Base-by-base conservation (phyloP, 805 yeast species). In the Candida vartiovaarae region DNA sequence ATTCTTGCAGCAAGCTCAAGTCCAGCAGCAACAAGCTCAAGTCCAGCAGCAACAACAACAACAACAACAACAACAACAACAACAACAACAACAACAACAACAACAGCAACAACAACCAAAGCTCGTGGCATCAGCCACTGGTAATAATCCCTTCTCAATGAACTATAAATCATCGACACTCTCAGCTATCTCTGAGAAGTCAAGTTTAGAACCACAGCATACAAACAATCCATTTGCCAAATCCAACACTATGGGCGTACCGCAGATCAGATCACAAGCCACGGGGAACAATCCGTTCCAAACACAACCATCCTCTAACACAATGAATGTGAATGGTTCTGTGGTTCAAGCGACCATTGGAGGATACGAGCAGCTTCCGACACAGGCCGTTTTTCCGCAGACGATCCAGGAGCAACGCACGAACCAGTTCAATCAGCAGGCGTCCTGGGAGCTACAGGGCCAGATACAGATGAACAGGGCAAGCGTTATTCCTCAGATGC, bases 341-440 rank as follows among this genome's bases (percentile, higher is more conserved):
- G 32, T 27, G 20, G 40, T 28, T 8, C 27, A 47, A 28, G 41
- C 65, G 70, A 82, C 88, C 2, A 84, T 87, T 31, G 91, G 90
- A 4, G 91, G 90, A 0, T 69, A 80, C 47, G 90, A 84, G 56
- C 66, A 67, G 40, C 60, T 82, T 36, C 82, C 82, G 8, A 82
- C 89, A 1, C 64, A 75, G 4, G 76, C 88, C 3, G 84, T 81
- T 7, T 84, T 82, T 53, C 87, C 86, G 0, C 79, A 80, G 52
- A 79, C 85, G 7, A 76, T 75, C 52, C 65, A 64, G 41, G 70
- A 65, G 30, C 63, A 56, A 29, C 54, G 54, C 25, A 58, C 60
- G 3, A 66, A 65, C 20, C 70, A 65, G 42, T 62, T 60, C 34
- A 67, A 66, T 43, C 63, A 55, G 34, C 64, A 65, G 44, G 76